These are phyloP conservation scores for Tolypocladium inflatum DNA, from an alignment of 2,329 filamentous ascomycete species.

Conservation along the genomic window DNA sequence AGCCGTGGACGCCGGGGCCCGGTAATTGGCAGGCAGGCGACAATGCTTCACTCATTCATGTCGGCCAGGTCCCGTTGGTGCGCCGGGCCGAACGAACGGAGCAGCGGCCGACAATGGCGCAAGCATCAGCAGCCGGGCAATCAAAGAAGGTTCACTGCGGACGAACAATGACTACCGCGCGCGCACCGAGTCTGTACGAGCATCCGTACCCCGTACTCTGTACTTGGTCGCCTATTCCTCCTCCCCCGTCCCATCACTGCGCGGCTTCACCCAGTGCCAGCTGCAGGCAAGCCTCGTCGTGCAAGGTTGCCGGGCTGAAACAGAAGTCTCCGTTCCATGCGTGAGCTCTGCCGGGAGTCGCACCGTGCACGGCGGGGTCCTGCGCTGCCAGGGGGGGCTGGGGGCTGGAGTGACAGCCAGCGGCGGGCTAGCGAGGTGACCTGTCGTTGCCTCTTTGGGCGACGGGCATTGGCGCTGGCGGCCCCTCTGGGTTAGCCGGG, in stretches of 20 bases:
- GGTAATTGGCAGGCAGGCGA: too few species aligned
- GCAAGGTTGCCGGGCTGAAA: too few species aligned
- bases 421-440: not conserved
- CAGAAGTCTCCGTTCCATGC: not conserved
- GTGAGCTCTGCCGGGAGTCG: not conserved
- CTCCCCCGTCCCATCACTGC: not conserved
- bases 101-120: not conserved
- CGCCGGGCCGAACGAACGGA: not conserved
- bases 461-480: not conserved
- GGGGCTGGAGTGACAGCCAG: not conserved
- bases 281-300: not conserved
- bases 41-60: too few species aligned
- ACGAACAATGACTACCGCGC: not conserved
- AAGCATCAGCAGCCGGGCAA: not conserved
- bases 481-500: not conserved
- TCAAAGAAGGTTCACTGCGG: not conserved
- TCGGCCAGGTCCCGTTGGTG: not conserved
- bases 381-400: too few species aligned
- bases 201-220: too few species aligned
- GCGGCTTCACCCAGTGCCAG: not conserved
- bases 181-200: not conserved
- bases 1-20: too few species aligned
- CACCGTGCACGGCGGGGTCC: not conserved
- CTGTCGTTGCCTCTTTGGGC: not conserved
- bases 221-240: too few species aligned